Conservation (phyloP, 1,284 basidiomycete species). For the Heterobasidion irregulare region DNA sequence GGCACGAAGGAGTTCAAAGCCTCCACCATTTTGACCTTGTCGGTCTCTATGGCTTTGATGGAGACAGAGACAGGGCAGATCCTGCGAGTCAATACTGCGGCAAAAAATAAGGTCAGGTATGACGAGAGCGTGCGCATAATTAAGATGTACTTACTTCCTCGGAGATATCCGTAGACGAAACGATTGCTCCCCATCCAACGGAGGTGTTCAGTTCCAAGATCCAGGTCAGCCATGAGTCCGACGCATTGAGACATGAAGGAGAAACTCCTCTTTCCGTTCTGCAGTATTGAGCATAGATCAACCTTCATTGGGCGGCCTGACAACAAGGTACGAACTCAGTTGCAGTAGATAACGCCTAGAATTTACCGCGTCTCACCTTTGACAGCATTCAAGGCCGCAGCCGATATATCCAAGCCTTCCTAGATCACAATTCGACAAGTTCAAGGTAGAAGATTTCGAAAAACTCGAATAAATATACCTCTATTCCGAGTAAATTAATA, state of each 20-base stretch:
- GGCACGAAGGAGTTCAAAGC: slow-evolving; percentile 15
- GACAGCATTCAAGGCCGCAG: slow-evolving; percentile 78
- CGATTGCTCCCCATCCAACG: slow-evolving; percentile 93
- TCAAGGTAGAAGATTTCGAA: not conserved
- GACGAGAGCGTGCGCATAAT: slow-evolving; percentile 2
- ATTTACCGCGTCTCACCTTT: slow-evolving; percentile 53
- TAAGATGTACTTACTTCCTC: slow-evolving; percentile 42
- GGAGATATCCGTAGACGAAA: slow-evolving; percentile 79
- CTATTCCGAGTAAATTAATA: slow-evolving; percentile 65
- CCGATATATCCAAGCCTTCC: slow-evolving; percentile 69
- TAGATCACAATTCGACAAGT: slow-evolving; percentile 14
- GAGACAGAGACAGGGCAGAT: slow-evolving; percentile 64
- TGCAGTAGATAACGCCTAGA: slow-evolving; percentile 2
- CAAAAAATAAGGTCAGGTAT: slow-evolving; percentile 4
- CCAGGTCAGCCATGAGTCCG: slow-evolving; percentile 89
- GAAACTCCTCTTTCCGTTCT: slow-evolving; percentile 60
- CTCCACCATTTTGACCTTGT: slow-evolving; percentile 69
- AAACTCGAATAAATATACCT: slow-evolving; percentile 26
- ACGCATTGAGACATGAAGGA: slow-evolving; percentile 87
- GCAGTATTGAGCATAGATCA: slow-evolving; percentile 78
- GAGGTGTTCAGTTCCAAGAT: slow-evolving; percentile 81
- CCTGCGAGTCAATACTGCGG: slow-evolving; percentile 56
- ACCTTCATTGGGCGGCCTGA: slow-evolving; percentile 64
- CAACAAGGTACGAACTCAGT: not conserved
- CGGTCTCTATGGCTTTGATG: slow-evolving; percentile 61